Conservation (phyloP, 129 eudicot genomes). For the Mikania micrantha region DNA sequence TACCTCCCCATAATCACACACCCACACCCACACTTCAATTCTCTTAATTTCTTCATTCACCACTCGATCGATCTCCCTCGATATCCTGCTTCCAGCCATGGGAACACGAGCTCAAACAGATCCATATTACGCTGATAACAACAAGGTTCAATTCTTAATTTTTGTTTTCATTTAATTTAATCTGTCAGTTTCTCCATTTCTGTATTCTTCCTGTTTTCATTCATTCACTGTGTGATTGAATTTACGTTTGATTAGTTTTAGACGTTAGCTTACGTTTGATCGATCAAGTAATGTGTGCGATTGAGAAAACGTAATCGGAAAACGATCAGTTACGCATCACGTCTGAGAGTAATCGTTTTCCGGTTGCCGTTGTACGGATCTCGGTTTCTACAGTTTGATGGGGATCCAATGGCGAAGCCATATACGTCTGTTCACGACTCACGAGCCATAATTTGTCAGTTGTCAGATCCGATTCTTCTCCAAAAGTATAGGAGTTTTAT, state of each 20-base stretch:
- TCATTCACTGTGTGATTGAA: not conserved
- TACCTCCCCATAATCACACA: no score
- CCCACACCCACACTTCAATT: not conserved
- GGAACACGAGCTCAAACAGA: constrained; percentile 15
- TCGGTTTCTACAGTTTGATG: not conserved
- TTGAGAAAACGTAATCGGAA: not conserved
- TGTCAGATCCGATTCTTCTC: constrained; percentile 30
- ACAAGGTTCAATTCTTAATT: constrained; percentile 17
- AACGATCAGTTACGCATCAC: not conserved
- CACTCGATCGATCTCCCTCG: not conserved
- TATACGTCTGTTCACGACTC: not conserved
- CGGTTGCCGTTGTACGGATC: not conserved
- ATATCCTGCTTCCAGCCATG: constrained; percentile 13
- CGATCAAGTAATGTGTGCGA: not conserved
- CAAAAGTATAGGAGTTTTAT: constrained; percentile 17
- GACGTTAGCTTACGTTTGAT: not conserved
- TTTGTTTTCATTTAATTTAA: not conserved
- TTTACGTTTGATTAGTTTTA: not conserved
- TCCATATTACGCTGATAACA: constrained; percentile 13
- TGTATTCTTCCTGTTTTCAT: not conserved
- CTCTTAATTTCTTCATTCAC: not conserved
- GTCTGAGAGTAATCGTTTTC: not conserved
- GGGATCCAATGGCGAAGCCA: no score
- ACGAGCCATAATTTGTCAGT: constrained; percentile 2
- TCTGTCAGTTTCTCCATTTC: not conserved